phyloP scores from a whole-genome alignment of 768 basidiomycete genomes.

The Termitomyces sp. region DNA sequence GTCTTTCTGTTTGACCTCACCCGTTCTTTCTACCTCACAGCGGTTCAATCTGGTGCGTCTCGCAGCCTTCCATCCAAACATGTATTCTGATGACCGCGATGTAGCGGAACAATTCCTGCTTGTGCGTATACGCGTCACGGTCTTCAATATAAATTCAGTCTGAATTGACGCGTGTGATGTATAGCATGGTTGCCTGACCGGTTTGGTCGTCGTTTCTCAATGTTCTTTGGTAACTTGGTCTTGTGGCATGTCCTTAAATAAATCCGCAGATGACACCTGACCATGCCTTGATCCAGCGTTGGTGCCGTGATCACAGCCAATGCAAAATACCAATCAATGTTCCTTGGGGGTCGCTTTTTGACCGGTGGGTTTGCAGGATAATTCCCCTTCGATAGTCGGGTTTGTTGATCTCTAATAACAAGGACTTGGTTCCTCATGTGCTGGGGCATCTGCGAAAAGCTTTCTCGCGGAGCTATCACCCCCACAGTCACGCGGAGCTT shows the following conservation, averaged over 20 bases:
- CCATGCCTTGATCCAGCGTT: slow-evolving; percentile 27
- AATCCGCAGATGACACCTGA: background rate
- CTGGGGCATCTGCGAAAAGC: slow-evolving; percentile 48
- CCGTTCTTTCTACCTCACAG: slow-evolving; percentile 19
- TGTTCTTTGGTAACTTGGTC: slow-evolving; percentile 47
- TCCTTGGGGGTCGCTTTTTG: slow-evolving; percentile 49
- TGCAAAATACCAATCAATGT: slow-evolving; percentile 39
- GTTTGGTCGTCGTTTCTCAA: slow-evolving; percentile 48
- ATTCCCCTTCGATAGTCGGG: background rate
- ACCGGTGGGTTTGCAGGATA: slow-evolving; percentile 34
- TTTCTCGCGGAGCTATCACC: slow-evolving; percentile 52
- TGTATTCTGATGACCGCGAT: slow-evolving; percentile 22
- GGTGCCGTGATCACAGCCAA: slow-evolving; percentile 51
- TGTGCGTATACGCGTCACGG: slow-evolving; percentile 30
- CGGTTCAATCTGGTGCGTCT: slow-evolving; percentile 36
- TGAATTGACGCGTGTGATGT: background rate
- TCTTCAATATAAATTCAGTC: background rate
- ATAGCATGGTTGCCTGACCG: slow-evolving; percentile 46
- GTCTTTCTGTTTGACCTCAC: background rate
- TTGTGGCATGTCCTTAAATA: slow-evolving; percentile 35
- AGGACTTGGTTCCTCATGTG: slow-evolving; percentile 42
- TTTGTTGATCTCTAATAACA: slow-evolving; percentile 9
- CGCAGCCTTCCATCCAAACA: background rate
- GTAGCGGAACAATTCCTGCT: slow-evolving; percentile 45
- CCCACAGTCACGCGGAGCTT: slow-evolving; percentile 47